Conservation (phyloP, 306 rosid species). For the Inga leiocalycina region DNA sequence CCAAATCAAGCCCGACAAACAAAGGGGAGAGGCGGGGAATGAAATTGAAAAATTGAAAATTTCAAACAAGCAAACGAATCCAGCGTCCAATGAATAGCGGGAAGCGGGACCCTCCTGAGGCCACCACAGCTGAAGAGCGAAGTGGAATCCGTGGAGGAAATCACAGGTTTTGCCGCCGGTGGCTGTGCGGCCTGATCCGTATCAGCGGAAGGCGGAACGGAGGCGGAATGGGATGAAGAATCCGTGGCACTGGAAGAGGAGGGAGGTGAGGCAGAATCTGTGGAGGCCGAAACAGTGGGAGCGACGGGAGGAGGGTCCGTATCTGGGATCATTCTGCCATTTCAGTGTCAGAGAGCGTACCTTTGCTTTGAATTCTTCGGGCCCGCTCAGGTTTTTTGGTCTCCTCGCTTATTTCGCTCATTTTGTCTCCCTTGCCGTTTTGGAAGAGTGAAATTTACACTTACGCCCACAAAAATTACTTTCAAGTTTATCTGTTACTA, state of each 20-base stretch:
- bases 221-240: not conserved
- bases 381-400: not conserved
- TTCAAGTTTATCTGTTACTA: no score
- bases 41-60: not conserved
- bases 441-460: not conserved
- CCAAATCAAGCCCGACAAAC: not conserved
- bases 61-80: not conserved
- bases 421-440: not conserved
- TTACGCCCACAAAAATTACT: no score
- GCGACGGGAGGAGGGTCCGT: conserved; percentile 14
- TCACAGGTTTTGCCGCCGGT: conserved; percentile 42
- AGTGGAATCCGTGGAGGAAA: conserved; percentile 62
- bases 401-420: not conserved
- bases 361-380: conserved; percentile 8
- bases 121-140: conserved; percentile 84
- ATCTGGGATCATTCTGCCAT: conserved; percentile 41
- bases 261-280: not conserved
- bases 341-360: not conserved
- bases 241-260: not conserved
- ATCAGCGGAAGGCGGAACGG: conserved; percentile 1
- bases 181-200: conserved; percentile 37
- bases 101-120: conserved; percentile 48
- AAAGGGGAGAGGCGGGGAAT: no score
- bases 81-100: not conserved
- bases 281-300: not conserved